Evolutionary conservation across 352 stramenopile genomes (phyloP).

Genomic region (Globisporangium camurandrum): DNA sequence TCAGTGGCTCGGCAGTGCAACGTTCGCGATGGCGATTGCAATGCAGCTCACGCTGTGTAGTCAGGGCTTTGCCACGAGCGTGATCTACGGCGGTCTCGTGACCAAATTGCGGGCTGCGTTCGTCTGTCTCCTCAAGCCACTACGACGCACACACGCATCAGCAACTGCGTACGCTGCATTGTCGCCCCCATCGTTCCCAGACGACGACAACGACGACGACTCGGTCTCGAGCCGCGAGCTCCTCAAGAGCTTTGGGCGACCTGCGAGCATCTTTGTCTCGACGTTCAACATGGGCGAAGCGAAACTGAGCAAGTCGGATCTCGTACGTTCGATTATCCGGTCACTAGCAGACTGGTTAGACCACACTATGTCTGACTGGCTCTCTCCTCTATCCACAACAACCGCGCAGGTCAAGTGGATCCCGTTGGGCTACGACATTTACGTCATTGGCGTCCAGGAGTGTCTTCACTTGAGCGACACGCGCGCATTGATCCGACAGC

Average conservation of each 20-base stretch:
- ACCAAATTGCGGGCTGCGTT: no score
- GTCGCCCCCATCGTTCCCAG: constrained; percentile 23
- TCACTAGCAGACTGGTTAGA: not conserved
- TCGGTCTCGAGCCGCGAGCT: constrained; percentile 5
- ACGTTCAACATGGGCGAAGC: constrained; percentile 85
- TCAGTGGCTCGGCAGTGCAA: constrained; percentile 26
- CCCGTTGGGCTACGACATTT: constrained; percentile 77
- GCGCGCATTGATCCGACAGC: constrained; percentile 40
- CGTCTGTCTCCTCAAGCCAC: constrained; percentile 21
- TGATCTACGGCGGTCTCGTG: constrained; percentile 54
- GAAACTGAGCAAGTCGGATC: constrained; percentile 35
- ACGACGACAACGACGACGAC: constrained; percentile 5
- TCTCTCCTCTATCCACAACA: not conserved
- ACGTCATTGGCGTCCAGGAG: constrained; percentile 88
- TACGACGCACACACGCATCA: constrained; percentile 15
- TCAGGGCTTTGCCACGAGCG: constrained; percentile 49
- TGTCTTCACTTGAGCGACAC: constrained; percentile 75
- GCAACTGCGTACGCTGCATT: constrained; percentile 29
- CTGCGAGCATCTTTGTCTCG: constrained; percentile 66
- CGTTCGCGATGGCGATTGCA: constrained; percentile 40
- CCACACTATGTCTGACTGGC: not conserved
- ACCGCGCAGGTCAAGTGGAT: constrained; percentile 66
- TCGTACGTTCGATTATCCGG: constrained; percentile 14
- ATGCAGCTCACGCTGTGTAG: constrained; percentile 65
- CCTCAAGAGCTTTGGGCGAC: constrained; percentile 30